Conservation (phyloP, 441 rosid genomes). For the Viola pubescens region DNA sequence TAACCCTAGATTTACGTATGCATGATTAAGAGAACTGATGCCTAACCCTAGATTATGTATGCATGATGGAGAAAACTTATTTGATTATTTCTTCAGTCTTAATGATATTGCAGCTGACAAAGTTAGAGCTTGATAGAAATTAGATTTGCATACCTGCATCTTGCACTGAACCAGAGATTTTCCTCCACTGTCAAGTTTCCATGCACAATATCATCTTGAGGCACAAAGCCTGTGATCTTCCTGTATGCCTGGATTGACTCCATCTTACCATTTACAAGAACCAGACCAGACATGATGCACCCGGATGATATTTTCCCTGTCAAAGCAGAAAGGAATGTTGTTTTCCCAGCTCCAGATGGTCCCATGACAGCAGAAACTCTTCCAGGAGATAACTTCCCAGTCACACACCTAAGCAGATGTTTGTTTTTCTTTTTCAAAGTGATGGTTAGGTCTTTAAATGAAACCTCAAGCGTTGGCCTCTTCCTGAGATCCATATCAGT, state of each 20-base stretch:
- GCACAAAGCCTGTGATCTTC: constrained; percentile 89
- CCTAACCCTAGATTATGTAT: neutral
- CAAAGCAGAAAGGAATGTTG: constrained; percentile 91
- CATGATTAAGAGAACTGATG: no score
- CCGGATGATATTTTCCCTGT: constrained; percentile 72
- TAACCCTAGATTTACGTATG: neutral
- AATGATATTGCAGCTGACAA: no score
- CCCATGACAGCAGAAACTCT: constrained; percentile 98
- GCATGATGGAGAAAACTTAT: neutral
- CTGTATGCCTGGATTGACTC: constrained; percentile 79
- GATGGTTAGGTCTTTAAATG: constrained; percentile 73
- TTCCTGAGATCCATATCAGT: constrained; percentile 40
- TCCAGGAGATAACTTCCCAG: constrained; percentile 85
- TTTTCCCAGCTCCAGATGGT: constrained; percentile 99
- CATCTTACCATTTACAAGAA: constrained; percentile 72
- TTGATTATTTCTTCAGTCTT: no score
- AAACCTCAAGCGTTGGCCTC: constrained; percentile 67
- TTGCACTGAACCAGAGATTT: constrained; percentile 96
- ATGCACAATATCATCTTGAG: constrained; percentile 97
- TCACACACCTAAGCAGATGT: constrained; percentile 77
- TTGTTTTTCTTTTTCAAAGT: constrained; percentile 74
- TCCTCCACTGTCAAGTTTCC: constrained; percentile 96
- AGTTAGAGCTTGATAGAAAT: neutral
- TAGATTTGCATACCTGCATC: constrained; percentile 66
- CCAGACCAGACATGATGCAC: constrained; percentile 56